Conservation (phyloP, 768 basidiomycete species). For the Cyclocybe aegerita region DNA sequence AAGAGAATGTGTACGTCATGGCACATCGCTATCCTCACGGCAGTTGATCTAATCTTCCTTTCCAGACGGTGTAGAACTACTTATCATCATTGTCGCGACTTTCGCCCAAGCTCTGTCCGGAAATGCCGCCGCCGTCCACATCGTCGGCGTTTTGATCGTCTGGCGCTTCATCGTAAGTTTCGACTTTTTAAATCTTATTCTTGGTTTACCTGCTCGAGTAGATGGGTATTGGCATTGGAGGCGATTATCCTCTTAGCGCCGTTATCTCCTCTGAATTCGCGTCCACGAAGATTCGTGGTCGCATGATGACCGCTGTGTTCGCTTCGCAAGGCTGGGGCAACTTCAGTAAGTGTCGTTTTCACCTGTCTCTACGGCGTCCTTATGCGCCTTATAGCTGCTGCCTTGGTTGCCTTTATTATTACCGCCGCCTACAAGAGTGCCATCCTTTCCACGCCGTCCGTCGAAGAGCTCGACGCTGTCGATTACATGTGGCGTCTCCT, state of each 20-base stretch:
- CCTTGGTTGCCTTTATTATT: slow-evolving; percentile 63
- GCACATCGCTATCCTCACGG: too few species aligned
- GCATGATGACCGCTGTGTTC: slow-evolving; percentile 90
- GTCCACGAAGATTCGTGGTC: slow-evolving; percentile 70
- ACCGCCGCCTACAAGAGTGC: slow-evolving; percentile 66
- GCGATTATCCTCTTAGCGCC: slow-evolving; percentile 84
- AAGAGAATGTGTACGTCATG: slow-evolving; percentile 71
- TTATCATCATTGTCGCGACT: slow-evolving; percentile 79
- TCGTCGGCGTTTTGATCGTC: slow-evolving; percentile 75
- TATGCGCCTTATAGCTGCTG: slow-evolving; percentile 44
- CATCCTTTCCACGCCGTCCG: slow-evolving; percentile 40
- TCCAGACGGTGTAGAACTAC: slow-evolving; percentile 68
- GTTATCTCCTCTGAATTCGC: slow-evolving; percentile 92
- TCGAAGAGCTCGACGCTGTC: slow-evolving; percentile 44
- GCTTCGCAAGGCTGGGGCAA: slow-evolving; percentile 88
- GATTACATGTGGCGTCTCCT: slow-evolving; percentile 86
- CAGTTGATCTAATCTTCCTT: background rate
- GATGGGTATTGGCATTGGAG: slow-evolving; percentile 85
- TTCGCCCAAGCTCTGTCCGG: slow-evolving; percentile 81
- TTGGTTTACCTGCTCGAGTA: slow-evolving; percentile 15
- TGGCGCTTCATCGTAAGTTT: slow-evolving; percentile 73
- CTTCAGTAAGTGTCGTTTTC: slow-evolving; percentile 46
- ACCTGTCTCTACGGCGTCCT: background rate
- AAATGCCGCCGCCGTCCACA: slow-evolving; percentile 59
- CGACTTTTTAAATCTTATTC: background rate